Evolutionary conservation across 1,284 basidiomycete genomes (phyloP), one percentile per base, ranked within the genome.

Genomic region (Cystobasidium slooffiae): DNA sequence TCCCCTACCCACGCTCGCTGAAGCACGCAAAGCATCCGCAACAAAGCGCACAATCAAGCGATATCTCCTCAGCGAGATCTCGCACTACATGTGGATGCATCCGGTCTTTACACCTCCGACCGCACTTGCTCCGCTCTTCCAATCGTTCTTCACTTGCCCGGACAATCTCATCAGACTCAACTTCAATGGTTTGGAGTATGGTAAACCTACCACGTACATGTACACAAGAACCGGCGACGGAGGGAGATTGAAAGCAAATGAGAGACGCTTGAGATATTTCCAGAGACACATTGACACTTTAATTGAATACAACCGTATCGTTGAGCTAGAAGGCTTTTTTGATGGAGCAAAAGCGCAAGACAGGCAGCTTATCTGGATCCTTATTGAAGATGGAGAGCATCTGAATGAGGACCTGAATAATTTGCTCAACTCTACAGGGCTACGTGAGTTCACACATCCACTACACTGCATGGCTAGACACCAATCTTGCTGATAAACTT

Each of bases 151-250:
- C 47, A 68, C 67, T n/a, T 68, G 67, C 43, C 67, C 67, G 22
- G 67, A 68, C 46, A 12, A 44, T 12, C 37, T 68, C 31, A 41
- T 68, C 14, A 41, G 49, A 12, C 22, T n/a, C 52, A 68, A 59
- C 22, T 59, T 68, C 20, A 39, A 20, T 9, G 39, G 39, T 31
- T 43, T 68, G 18, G 39, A 39, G 14, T 41, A n/a, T 31, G 67
- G 37, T 52, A 37, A 58, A 47, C 67, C 67, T n/a, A 68, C 67
- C 18, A 58, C 18, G n/a, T 68, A 68, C 55, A 68, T 68, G 39
- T 68, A 58, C 55, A 68, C 67, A 20, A 51, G 67, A 14, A 68
- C 67, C 14, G 67, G 67, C 14, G 53, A 56, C 16, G 52, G 53
- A 39, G 67, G 67, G 6, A 37, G 53, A 20, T 52, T 68, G 46